Base-by-base conservation (phyloP, 2,329 filamentous ascomycete genomes). In the Zymoseptoria crescenta region DNA sequence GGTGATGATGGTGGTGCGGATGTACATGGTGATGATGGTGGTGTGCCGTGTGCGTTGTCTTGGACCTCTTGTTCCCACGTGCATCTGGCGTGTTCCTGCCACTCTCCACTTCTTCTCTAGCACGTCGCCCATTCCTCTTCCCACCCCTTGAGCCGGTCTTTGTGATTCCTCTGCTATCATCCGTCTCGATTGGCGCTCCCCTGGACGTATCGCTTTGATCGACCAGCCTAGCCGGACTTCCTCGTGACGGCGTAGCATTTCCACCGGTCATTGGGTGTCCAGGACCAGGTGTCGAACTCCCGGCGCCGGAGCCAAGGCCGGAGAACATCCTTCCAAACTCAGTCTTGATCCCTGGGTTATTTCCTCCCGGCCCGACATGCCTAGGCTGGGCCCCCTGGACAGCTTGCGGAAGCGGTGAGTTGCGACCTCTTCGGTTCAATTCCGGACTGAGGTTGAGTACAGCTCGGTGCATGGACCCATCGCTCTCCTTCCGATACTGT, bases 261-360 rank as follows among this genome's bases (percentile, higher is more conserved):
- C 79, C 79, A 2, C 24, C 35, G 64, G 79, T 80, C n/a, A 73
- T 77, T 41, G 77, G 75, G 35, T 78, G 75, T 13, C 74, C 74
- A 50, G 70, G 68, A 35, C 76, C 76, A 20, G 79, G 73, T n/a
- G 73, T 79, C 28, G 76, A 75, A 62, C 79, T 80, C 29, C 83
- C 83, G 19, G 87, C 79, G 41, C 86, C 86, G 72, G 84, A 86
- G 16, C 86, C 92, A 65, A 97, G 91, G n/a, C 93, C 93, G 19
- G 90, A 91, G 75, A 96, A 96, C 81, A 96, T 96, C 62, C 91
- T 87, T 28, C 92, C 92, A 72, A 96, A 92, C 72, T 96, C 93
- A 71, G 87, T 95, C 79, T 96, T 96, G 70, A 96, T 96, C 50
- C 88, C 88, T 9, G 91, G 88, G 54, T 72, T 69, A 72, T 96